Evolutionary conservation across 1,284 basidiomycete genomes (phyloP).

Genomic region (Ceratobasidium sp.): DNA sequence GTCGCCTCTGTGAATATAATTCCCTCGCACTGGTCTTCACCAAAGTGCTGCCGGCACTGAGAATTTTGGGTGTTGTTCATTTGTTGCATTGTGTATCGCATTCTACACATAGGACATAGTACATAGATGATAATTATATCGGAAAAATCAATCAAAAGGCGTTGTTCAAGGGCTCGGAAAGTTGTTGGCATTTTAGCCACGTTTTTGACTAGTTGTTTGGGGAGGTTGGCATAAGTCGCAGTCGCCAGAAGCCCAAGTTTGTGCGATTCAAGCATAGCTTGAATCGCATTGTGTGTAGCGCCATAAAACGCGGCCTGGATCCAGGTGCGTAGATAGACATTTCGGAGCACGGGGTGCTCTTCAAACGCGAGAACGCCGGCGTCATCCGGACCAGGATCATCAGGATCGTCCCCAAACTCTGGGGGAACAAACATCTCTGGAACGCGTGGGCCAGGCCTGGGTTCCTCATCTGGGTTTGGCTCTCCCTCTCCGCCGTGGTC

Average conservation of each 20-base stretch:
- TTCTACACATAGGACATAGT: too few species aligned
- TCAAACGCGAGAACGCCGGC: not conserved
- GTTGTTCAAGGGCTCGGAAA: not conserved
- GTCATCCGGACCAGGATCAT: too few species aligned
- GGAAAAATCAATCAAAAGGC: too few species aligned
- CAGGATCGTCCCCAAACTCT: too few species aligned
- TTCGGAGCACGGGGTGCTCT: not conserved
- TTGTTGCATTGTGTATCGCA: not conserved
- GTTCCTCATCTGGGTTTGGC: too few species aligned
- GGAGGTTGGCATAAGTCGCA: not conserved
- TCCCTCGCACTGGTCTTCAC: not conserved
- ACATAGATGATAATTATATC: too few species aligned
- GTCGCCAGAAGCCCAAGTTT: not conserved
- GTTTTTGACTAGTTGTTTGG: not conserved
- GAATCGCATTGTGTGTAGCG: not conserved
- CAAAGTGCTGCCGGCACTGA: not conserved
- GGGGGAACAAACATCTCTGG: too few species aligned
- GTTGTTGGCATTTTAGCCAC: not conserved
- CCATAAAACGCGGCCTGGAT: not conserved
- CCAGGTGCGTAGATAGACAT: not conserved
- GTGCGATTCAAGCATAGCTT: not conserved
- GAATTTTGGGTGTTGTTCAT: not conserved
- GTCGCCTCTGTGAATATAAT: not conserved
- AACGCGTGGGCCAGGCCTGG: too few species aligned
- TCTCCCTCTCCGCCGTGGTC: too few species aligned